phyloP scores from a whole-genome alignment of 2,329 filamentous ascomycete genomes.

The Sclerotiophoma versabilis region DNA sequence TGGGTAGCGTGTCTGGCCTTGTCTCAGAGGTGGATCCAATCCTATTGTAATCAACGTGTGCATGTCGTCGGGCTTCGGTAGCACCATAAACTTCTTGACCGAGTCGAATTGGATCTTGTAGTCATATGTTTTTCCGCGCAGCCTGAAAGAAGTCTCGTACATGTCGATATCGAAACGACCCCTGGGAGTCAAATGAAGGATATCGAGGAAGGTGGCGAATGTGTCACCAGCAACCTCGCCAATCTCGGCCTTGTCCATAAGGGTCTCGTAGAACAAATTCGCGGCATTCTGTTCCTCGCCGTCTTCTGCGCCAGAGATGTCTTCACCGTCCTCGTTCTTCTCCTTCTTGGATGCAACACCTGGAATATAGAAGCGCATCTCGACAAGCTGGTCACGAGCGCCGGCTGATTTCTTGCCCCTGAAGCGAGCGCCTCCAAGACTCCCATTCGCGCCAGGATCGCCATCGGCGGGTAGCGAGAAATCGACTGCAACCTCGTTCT shows the following conservation, averaged over 20 bases:
- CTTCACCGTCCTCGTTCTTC: constrained; percentile 76
- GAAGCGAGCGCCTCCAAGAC: constrained; percentile 74
- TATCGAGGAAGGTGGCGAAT: constrained; percentile 95
- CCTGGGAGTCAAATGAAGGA: constrained; percentile 96
- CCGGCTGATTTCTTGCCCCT: constrained; percentile 90
- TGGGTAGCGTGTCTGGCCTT: constrained; percentile 96
- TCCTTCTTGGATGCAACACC: constrained; percentile 77
- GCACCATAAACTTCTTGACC: constrained; percentile 98
- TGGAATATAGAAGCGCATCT: constrained; percentile 99
- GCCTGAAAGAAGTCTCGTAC: constrained; percentile 96
- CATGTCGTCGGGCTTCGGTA: constrained; percentile 97
- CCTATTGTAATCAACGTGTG: constrained; percentile 95
- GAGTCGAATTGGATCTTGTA: constrained; percentile 99
- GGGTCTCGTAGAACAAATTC: constrained; percentile 95
- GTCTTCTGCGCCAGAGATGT: constrained; percentile 59
- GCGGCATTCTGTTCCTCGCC: constrained; percentile 91
- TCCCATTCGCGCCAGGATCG: constrained; percentile 75
- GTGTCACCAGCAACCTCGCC: constrained; percentile 98
- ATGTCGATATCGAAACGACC: constrained; percentile 99
- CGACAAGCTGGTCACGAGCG: constrained; percentile 89
- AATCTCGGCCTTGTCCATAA: constrained; percentile 99
- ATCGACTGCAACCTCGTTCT: constrained; percentile 96
- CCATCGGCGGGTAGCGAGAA: constrained; percentile 79
- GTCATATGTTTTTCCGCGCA: constrained; percentile 98
- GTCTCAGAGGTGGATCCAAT: constrained; percentile 90